These are phyloP conservation scores for Xylaria sp. DNA, from an alignment of 2,329 filamentous ascomycete species.

Conservation along the genomic window DNA sequence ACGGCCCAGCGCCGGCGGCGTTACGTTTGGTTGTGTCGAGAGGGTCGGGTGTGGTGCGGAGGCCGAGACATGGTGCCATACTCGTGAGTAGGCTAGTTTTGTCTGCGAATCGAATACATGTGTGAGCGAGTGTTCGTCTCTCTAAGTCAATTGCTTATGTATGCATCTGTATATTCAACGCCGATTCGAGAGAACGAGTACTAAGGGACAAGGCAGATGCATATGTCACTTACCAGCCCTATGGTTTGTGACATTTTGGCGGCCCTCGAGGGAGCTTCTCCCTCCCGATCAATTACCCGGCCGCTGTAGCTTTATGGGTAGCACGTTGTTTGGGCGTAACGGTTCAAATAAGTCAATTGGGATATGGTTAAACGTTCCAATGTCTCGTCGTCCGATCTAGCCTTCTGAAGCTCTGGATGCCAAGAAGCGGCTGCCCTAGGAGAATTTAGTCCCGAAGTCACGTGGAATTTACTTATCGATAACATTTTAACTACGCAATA, in stretches of 20 bases:
- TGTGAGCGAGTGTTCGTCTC: slow-evolving; percentile 5
- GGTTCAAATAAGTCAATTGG: slow-evolving; percentile 5
- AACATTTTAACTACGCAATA: too few species aligned
- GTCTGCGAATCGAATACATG: slow-evolving; percentile 63
- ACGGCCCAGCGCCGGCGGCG: slow-evolving; percentile 84
- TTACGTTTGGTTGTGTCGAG: slow-evolving; percentile 65
- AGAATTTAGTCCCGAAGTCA: slow-evolving; percentile 30
- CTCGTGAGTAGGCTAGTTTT: slow-evolving; percentile 92
- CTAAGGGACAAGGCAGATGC: slow-evolving; percentile 18
- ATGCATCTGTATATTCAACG: not conserved
- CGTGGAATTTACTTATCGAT: slow-evolving; percentile 36
- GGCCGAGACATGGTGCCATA: slow-evolving; percentile 89
- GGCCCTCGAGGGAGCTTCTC: slow-evolving; percentile 47
- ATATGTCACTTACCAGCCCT: slow-evolving; percentile 69
- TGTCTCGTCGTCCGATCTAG: slow-evolving; percentile 18
- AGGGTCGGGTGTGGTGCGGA: slow-evolving; percentile 71
- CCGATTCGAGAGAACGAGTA: slow-evolving; percentile 11
- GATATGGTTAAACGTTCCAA: not conserved
- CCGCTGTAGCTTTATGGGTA: not conserved
- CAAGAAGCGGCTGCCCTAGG: slow-evolving; percentile 18
- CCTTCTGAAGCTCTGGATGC: slow-evolving; percentile 26
- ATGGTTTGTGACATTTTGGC: slow-evolving; percentile 80
- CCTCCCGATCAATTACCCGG: slow-evolving; percentile 43
- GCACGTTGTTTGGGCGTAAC: not conserved
- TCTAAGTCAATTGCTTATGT: not conserved